Percentiles rank a stretch among this genome's conserved stretches.
phyloP scores from a whole-genome alignment of 495 filamentous ascomycete species.

The Podospora pseudoanserina region DNA sequence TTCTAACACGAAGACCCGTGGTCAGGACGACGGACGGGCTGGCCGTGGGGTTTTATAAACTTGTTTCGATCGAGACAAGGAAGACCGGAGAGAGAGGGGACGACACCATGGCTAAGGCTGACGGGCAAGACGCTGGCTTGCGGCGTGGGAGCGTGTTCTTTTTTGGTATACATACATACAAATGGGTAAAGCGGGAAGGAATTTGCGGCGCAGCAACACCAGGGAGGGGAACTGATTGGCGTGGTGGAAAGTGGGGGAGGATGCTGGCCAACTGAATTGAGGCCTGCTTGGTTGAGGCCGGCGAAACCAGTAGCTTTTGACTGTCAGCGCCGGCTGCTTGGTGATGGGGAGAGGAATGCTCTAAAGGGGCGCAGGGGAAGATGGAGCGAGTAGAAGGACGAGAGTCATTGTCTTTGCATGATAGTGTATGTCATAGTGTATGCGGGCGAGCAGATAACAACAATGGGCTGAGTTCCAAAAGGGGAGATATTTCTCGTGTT shows the following conservation, averaged over 20 bases:
- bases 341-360: background rate
- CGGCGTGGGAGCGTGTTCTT: background rate
- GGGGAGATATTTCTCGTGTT: background rate
- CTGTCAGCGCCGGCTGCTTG: background rate
- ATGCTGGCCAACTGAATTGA: slow-evolving; percentile 10
- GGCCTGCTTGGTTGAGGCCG: background rate
- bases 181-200: background rate
- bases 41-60: background rate
- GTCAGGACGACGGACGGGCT: background rate
- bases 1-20: background rate
- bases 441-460: background rate
- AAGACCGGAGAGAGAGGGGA: no score
- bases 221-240: background rate
- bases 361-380: background rate
- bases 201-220: background rate
- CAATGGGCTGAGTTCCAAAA: background rate
- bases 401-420: background rate
- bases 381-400: background rate
- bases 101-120: background rate
- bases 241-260: background rate
- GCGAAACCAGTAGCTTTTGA: background rate
- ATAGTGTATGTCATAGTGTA: background rate
- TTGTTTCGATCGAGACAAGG: slow-evolving; percentile 5
- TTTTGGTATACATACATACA: background rate
- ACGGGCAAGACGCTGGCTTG: background rate